Evolutionary conservation across 768 basidiomycete species (phyloP).

Genomic region (Naganishia vishniacii): DNA sequence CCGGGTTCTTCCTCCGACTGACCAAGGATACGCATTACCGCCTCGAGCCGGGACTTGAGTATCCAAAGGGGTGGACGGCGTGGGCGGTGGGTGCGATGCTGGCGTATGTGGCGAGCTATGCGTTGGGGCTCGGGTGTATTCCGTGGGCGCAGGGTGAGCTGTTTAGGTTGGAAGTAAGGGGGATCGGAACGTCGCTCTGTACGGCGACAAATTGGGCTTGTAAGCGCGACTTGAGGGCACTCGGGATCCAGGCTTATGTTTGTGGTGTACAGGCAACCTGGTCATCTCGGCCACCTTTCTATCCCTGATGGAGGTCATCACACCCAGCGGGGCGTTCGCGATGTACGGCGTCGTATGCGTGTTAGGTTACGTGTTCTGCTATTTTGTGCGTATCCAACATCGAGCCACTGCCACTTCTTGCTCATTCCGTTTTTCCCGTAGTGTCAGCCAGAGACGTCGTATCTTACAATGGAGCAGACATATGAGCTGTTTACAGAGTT

Average conservation of each 20-base stretch:
- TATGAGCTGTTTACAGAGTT: neutral
- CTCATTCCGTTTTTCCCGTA: neutral
- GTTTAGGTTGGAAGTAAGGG: constrained; percentile 71
- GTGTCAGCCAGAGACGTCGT: constrained; percentile 6
- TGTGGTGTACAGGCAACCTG: constrained; percentile 38
- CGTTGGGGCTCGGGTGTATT: constrained; percentile 3
- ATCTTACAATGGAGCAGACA: neutral
- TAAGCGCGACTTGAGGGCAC: too few species aligned
- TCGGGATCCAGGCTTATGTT: too few species aligned
- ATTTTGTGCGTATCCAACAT: constrained; percentile 51
- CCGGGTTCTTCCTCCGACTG: constrained; percentile 31
- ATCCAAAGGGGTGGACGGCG: constrained; percentile 5
- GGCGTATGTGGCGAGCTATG: constrained; percentile 9
- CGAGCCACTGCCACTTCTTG: neutral
- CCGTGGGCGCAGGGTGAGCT: constrained; percentile 57
- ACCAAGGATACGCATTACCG: neutral
- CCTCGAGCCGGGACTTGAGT: neutral
- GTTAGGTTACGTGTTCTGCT: constrained; percentile 62
- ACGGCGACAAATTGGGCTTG: constrained; percentile 70
- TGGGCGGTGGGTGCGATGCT: constrained; percentile 21
- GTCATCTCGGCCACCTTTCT: constrained; percentile 75
- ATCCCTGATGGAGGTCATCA: constrained; percentile 67
- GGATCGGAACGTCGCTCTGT: constrained; percentile 67
- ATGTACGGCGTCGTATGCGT: constrained; percentile 70
- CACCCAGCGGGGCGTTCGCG: constrained; percentile 69